Evolutionary conservation across 306 rosid species (phyloP), one percentile per base, ranked within the genome.

Genomic region (Cajanus cajan): DNA sequence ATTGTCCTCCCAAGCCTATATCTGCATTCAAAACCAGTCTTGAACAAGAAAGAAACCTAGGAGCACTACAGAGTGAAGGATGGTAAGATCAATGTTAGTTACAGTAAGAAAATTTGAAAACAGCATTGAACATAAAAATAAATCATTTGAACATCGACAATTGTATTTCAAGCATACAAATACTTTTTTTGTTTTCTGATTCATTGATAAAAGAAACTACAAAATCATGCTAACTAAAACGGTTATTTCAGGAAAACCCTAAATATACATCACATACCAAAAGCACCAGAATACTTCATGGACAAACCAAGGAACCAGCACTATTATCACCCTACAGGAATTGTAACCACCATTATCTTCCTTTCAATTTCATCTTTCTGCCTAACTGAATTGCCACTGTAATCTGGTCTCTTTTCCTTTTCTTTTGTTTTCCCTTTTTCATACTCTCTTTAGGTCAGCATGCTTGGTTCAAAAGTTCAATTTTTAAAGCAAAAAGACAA

Each of bases 1-100:
- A 36, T 50, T 57, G 40, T 58, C 51, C 33, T 57, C 74, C 72
- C 18, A 47, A 74, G 54, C 47, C 69, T n/a, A 78, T 78, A 68
- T 68, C 15, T 61, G 74, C 59, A 85, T 61, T 52, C 36, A 63
- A 44, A 21, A 40, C 28, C 41, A 50, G 67, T 40, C 62, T 75
- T 25, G 18, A 37, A 33, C 14, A 43, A 10, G 15, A 18, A 19
- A 45, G 8, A 28, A 16, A 37, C 28, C 25, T 34, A 50, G 36
- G 67, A 61, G 71, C 58, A 47, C 24, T 43, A 31, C 7, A 64
- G 71, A 34, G 58, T 43, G 47, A 25, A 55, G 58, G 22, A 75
- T 45, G 18, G 34, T 47, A n/a, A 45, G 71, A 58, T 52, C 22
- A 50, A 69, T 8, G 6, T 37, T 63, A 70, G 12, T 22, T 22